Conservation (phyloP, 2,329 filamentous ascomycete species). For the Venturiaceae sp. region DNA sequence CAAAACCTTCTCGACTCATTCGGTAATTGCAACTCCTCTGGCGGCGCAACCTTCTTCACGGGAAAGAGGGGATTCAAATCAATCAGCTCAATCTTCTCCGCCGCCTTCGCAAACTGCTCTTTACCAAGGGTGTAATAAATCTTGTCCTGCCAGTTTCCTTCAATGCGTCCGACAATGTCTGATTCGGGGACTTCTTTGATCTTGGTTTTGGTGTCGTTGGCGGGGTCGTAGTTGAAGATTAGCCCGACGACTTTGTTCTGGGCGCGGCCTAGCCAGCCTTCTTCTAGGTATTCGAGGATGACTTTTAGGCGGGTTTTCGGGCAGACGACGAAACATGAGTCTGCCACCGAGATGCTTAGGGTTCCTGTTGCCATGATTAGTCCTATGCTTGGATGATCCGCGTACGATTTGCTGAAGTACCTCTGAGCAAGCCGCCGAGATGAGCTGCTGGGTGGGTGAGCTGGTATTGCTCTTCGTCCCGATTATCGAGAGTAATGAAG, state of each 20-base stretch:
- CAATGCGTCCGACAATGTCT: conserved; percentile 72
- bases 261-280: conserved; percentile 85
- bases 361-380: conserved; percentile 39
- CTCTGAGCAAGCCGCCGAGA: conserved; percentile 76
- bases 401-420: conserved; percentile 13
- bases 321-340: conserved; percentile 81
- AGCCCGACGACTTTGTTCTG: conserved; percentile 90
- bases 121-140: conserved; percentile 48
- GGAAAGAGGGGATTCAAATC: conserved; percentile 79
- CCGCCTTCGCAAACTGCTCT: conserved; percentile 32
- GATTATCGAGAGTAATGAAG: conserved; percentile 75
- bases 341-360: conserved; percentile 83
- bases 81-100: conserved; percentile 62
- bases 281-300: conserved; percentile 86
- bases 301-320: conserved; percentile 84
- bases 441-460: conserved; percentile 92
- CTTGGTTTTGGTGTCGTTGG: conserved; percentile 68
- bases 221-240: conserved; percentile 81
- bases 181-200: conserved; percentile 81
- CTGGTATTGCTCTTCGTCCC: conserved; percentile 84
- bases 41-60: conserved; percentile 69
- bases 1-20: conserved; percentile 89
- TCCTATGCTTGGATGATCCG: background rate
- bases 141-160: conserved; percentile 75
- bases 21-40: conserved; percentile 65